Conservation (phyloP, 805 yeast species). For the Komagataella pseudopastoris region DNA sequence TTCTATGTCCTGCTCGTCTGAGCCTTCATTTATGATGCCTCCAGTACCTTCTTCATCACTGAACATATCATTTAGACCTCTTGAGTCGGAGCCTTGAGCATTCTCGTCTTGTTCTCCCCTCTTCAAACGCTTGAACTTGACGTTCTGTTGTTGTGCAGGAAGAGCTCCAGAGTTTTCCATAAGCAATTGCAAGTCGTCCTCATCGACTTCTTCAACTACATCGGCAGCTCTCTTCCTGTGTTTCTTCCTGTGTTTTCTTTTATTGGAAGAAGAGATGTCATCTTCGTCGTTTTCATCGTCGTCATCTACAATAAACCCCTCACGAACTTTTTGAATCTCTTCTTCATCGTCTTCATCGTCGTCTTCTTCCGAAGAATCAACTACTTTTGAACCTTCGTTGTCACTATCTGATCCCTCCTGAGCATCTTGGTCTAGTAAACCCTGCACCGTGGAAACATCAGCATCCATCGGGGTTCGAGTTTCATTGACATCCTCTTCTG, state of each 20-base stretch:
- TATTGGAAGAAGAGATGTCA: constrained; percentile 16
- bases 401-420: constrained; percentile 18
- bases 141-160: constrained; percentile 23
- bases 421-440: constrained; percentile 15
- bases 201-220: constrained; percentile 52
- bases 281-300: constrained; percentile 60
- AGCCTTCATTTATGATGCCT: constrained; percentile 8
- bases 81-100: constrained; percentile 7
- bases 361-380: constrained; percentile 80
- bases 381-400: constrained; percentile 23
- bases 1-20: constrained; percentile 16
- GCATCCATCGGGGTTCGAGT: background rate
- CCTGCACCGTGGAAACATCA: background rate
- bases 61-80: constrained; percentile 54
- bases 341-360: constrained; percentile 81
- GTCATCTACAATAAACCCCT: constrained; percentile 90
- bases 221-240: constrained; percentile 23
- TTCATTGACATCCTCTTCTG: background rate
- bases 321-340: constrained; percentile 69
- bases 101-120: constrained; percentile 41
- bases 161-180: constrained; percentile 83
- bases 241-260: constrained; percentile 19
- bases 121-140: constrained; percentile 71
- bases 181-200: constrained; percentile 86
- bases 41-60: constrained; percentile 41